A percentile compares a stretch with the other conserved stretches of the same genome.
Conservation (phyloP, 441 rosid genomes). For the Gossypium laxum region DNA sequence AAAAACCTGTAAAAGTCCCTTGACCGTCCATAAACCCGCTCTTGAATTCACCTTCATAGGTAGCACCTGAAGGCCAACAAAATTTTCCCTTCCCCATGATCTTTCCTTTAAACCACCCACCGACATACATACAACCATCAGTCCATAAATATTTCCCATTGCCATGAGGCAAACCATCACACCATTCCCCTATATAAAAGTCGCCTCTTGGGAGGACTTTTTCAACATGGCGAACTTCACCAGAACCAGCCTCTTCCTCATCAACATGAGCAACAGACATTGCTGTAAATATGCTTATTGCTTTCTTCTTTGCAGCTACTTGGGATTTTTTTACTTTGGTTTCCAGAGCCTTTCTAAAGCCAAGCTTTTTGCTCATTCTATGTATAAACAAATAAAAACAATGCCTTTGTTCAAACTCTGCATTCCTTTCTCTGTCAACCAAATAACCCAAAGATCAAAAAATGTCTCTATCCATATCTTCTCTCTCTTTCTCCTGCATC, state of each 20-base stretch:
- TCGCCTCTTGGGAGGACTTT: slow-evolving; percentile 57
- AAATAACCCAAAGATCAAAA: slow-evolving; percentile 13
- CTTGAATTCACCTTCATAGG: slow-evolving; percentile 89
- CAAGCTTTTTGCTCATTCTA: slow-evolving; percentile 50
- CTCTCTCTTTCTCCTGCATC: not conserved
- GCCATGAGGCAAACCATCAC: slow-evolving; percentile 62
- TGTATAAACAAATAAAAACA: slow-evolving; percentile 8
- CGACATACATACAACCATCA: slow-evolving; percentile 91
- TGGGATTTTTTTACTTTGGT: slow-evolving; percentile 41
- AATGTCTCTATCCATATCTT: not conserved
- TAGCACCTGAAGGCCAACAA: slow-evolving; percentile 90
- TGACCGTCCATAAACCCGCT: slow-evolving; percentile 83
- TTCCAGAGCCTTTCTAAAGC: slow-evolving; percentile 50
- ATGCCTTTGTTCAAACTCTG: slow-evolving; percentile 9
- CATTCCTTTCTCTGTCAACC: not conserved
- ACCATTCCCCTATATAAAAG: slow-evolving; percentile 71
- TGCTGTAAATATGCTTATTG: slow-evolving; percentile 29
- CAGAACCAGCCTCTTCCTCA: slow-evolving; percentile 52
- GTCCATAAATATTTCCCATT: slow-evolving; percentile 82
- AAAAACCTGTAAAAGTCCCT: slow-evolving; percentile 65
- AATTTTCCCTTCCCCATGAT: slow-evolving; percentile 82
- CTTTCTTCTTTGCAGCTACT: slow-evolving; percentile 35
- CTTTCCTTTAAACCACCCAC: slow-evolving; percentile 74
- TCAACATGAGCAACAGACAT: slow-evolving; percentile 81
- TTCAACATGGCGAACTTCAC: slow-evolving; percentile 45